Percentiles rank a stretch among this genome's conserved stretches.
These are phyloP conservation scores for Chaetoscypha palmicola DNA, from an alignment of 2,329 filamentous ascomycete species.

Conservation along the genomic window DNA sequence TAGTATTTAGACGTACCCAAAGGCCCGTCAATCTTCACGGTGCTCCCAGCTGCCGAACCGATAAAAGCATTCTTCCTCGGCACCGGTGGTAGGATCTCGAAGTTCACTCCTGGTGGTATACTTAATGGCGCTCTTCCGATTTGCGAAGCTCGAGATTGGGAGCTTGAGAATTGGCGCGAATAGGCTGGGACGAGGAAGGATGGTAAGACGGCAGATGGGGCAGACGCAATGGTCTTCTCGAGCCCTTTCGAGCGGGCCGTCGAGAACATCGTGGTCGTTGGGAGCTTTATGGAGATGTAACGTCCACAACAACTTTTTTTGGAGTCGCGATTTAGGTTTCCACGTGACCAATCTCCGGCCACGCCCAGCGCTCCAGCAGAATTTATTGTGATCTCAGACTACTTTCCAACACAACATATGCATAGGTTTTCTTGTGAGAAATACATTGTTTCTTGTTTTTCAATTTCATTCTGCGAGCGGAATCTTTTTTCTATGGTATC, in stretches of 20 bases:
- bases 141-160: constrained; percentile 63
- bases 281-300: neutral
- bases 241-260: constrained; percentile 55
- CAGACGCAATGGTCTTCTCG: constrained; percentile 46
- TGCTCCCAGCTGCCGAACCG: constrained; percentile 36
- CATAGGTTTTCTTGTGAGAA: too few species aligned
- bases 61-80: constrained; percentile 13
- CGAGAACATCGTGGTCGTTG: constrained; percentile 50
- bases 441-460: too few species aligned
- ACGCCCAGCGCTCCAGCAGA: too few species aligned
- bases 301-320: neutral
- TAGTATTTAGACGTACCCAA: constrained; percentile 46
- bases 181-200: constrained; percentile 69
- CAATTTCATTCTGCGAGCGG: too few species aligned
- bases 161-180: constrained; percentile 64
- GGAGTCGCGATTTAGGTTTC: neutral
- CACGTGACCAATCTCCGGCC: too few species aligned
- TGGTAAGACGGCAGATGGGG: constrained; percentile 50
- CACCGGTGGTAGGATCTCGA: constrained; percentile 58
- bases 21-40: constrained; percentile 72
- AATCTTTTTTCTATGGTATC: too few species aligned
- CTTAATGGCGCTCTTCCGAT: constrained; percentile 76
- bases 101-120: constrained; percentile 75
- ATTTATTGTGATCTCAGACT: too few species aligned
- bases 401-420: too few species aligned